Conservation (phyloP, 371 early-diverging fungal species). For the Saksenaea vasiformis region DNA sequence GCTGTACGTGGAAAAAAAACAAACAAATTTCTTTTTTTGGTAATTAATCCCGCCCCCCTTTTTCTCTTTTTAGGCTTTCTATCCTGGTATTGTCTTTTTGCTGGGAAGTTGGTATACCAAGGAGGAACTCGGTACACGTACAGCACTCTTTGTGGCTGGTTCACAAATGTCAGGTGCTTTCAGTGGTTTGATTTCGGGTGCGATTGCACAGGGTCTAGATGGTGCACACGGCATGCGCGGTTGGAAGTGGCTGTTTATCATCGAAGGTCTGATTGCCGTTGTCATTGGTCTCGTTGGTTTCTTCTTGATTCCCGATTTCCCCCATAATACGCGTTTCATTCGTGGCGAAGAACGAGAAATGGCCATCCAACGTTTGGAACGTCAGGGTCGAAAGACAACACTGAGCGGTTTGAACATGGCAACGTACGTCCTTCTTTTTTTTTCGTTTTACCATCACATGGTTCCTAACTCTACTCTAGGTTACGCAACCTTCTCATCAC, state of each 20-base stretch:
- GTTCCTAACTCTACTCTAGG: not conserved
- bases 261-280: slow-evolving; percentile 57
- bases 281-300: slow-evolving; percentile 42
- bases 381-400: slow-evolving; percentile 30
- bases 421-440: slow-evolving; percentile 13
- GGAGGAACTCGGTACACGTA: slow-evolving; percentile 74
- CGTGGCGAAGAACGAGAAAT: slow-evolving; percentile 49
- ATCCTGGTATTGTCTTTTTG: slow-evolving; percentile 75
- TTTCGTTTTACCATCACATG: not conserved
- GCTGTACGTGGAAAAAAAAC: slow-evolving; percentile 20
- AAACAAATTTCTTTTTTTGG: not conserved
- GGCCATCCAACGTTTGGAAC: slow-evolving; percentile 50
- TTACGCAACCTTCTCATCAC: slow-evolving; percentile 40
- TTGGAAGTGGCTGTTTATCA: slow-evolving; percentile 66
- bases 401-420: slow-evolving; percentile 28
- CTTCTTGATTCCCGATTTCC: slow-evolving; percentile 61
- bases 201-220: slow-evolving; percentile 34
- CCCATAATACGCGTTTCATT: slow-evolving; percentile 53
- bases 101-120: slow-evolving; percentile 79
- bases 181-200: slow-evolving; percentile 38
- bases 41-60: not conserved
- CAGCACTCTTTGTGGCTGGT: slow-evolving; percentile 67
- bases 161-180: slow-evolving; percentile 35
- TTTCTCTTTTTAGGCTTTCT: slow-evolving; percentile 50
- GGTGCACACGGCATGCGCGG: slow-evolving; percentile 51